These are phyloP conservation scores for Plenodomus tracheiphilus DNA, from an alignment of 2,329 filamentous ascomycete genomes.

Conservation along the genomic window DNA sequence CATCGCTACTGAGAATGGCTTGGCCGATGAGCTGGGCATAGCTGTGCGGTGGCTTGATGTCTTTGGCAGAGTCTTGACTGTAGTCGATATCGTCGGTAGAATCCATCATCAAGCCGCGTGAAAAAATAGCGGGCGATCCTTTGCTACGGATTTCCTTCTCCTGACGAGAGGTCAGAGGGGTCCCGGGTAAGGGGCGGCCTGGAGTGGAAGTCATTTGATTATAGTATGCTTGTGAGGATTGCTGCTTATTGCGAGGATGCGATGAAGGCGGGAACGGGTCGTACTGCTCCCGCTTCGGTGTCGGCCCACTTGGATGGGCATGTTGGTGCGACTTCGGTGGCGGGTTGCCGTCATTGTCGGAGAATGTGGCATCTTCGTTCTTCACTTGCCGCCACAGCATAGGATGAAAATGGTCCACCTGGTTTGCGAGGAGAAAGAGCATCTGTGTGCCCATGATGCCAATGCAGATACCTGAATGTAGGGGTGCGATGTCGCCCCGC, in stretches of 20 bases:
- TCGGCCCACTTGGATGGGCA: conserved; percentile 38
- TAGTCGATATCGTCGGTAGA: conserved; percentile 68
- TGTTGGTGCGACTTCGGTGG: conserved; percentile 38
- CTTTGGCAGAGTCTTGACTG: conserved; percentile 79
- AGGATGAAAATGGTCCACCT: conserved; percentile 69
- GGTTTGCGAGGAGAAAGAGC: conserved; percentile 94
- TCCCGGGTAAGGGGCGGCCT: conserved; percentile 37
- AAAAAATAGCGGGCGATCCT: conserved; percentile 53
- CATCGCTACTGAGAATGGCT: conserved; percentile 83
- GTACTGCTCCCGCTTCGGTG: conserved; percentile 43
- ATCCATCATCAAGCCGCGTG: conserved; percentile 57
- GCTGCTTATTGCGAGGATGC: conserved; percentile 36
- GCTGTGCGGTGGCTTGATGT: conserved; percentile 93
- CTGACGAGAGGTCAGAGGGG: conserved; percentile 42
- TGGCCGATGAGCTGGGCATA: conserved; percentile 98
- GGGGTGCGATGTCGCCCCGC: conserved; percentile 64
- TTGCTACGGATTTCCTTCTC: conserved; percentile 43
- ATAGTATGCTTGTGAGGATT: conserved; percentile 34
- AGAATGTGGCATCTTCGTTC: conserved; percentile 42
- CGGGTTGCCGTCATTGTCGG: conserved; percentile 44
- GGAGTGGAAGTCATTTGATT: conserved; percentile 43
- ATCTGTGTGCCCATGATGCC: conserved; percentile 94
- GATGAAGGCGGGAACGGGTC: conserved; percentile 44
- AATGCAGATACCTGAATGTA: conserved; percentile 87
- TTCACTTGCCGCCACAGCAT: conserved; percentile 66